Percentiles rank a stretch among this genome's conserved stretches.
Evolutionary conservation across 2,329 filamentous ascomycete genomes (phyloP).

Genomic region (Neurospora sp.): DNA sequence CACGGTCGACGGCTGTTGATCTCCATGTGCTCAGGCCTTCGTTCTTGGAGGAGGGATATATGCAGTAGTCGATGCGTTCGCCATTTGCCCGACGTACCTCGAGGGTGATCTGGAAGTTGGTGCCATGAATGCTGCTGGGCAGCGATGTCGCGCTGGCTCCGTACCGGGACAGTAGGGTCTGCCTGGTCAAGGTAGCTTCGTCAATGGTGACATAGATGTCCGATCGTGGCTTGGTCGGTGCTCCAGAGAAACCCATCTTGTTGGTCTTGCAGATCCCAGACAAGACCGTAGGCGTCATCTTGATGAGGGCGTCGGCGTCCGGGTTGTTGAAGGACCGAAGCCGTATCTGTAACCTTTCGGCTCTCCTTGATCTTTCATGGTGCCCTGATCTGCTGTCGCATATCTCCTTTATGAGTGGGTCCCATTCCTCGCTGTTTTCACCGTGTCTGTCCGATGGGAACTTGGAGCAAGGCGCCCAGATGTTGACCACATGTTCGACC

Average conservation of each 20-base stretch:
- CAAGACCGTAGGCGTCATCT: constrained; percentile 77
- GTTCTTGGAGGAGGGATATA: constrained; percentile 76
- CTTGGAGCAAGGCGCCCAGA: constrained; percentile 59
- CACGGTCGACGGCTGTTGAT: constrained; percentile 68
- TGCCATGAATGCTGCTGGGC: constrained; percentile 49
- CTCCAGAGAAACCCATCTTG: constrained; percentile 89
- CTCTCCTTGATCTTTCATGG: constrained; percentile 61
- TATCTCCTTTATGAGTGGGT: constrained; percentile 63
- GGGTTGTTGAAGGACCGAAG: constrained; percentile 66
- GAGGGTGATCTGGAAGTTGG: constrained; percentile 76
- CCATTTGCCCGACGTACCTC: constrained; percentile 75
- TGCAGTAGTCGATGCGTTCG: constrained; percentile 77
- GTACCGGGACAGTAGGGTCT: constrained; percentile 57
- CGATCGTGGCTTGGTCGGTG: constrained; percentile 76
- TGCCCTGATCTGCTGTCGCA: constrained; percentile 62
- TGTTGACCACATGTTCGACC: constrained; percentile 62
- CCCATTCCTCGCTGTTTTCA: constrained; percentile 55
- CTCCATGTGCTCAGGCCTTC: constrained; percentile 76
- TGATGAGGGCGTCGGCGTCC: constrained; percentile 73
- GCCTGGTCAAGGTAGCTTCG: constrained; percentile 66
- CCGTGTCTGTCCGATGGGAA: constrained; percentile 46
- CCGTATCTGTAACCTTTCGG: constrained; percentile 71
- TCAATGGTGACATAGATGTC: constrained; percentile 90
- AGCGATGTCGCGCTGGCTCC: constrained; percentile 67
- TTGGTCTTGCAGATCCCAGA: constrained; percentile 71